A percentile compares a stretch with the other conserved stretches of the same genome.
These are phyloP conservation scores for Sporothrix globosa DNA, from an alignment of 2,329 filamentous ascomycete species.

Conservation along the genomic window DNA sequence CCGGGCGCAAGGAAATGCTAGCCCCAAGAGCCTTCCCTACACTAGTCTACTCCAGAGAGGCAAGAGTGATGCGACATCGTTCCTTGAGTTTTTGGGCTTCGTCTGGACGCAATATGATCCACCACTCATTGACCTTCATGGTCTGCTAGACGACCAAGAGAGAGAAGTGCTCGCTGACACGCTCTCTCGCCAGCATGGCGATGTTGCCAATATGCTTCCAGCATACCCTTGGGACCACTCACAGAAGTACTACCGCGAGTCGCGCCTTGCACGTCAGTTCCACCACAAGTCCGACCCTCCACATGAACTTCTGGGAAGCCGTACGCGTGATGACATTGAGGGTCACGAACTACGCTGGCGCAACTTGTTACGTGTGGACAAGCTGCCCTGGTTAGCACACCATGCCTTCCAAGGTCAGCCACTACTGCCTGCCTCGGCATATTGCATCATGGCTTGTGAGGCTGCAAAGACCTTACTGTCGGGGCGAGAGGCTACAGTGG, in stretches of 20 bases:
- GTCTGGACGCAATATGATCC: constrained; percentile 43
- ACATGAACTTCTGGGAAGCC: constrained; percentile 36
- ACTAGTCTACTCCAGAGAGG: constrained; percentile 42
- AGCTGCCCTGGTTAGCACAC: constrained; percentile 38
- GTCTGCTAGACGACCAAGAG: constrained; percentile 38
- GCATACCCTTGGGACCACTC: constrained; percentile 36
- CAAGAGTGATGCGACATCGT: constrained; percentile 40
- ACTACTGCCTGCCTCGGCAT: constrained; percentile 53
- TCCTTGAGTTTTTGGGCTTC: constrained; percentile 44
- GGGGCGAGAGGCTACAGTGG: constrained; percentile 38
- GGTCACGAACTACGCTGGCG: constrained; percentile 33
- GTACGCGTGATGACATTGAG: constrained; percentile 30
- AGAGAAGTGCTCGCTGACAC: background rate
- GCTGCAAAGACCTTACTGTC: constrained; percentile 44
- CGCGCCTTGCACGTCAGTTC: constrained; percentile 28
- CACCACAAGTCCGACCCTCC: constrained; percentile 27
- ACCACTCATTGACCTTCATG: constrained; percentile 35
- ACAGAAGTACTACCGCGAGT: constrained; percentile 34
- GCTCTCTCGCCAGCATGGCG: constrained; percentile 25
- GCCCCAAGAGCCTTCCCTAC: constrained; percentile 43
- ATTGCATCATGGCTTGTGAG: constrained; percentile 53
- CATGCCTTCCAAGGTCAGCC: constrained; percentile 49
- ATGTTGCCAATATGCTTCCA: constrained; percentile 33
- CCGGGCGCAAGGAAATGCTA: constrained; percentile 35
- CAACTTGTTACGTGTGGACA: constrained; percentile 31